Evolutionary conservation across 2,329 filamentous ascomycete species (phyloP), one percentile per base, ranked within the genome.

Genomic region (Aspergillus ustus): DNA sequence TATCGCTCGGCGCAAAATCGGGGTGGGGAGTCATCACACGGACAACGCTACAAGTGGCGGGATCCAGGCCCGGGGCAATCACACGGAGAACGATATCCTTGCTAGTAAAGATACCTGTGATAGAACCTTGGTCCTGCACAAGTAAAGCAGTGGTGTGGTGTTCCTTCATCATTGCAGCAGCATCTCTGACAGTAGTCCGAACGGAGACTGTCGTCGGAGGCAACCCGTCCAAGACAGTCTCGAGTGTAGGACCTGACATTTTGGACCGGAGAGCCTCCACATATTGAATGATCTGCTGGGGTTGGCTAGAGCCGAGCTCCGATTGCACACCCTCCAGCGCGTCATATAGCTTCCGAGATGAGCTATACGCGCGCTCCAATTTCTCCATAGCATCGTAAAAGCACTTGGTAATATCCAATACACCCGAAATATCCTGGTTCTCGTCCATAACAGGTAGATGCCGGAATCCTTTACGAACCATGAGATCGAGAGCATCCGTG

Each of bases 361-460:
- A 98, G 67, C 92, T 93, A 78, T 99, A 99, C 54, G 95, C 95
- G 55, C 95, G 90, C 83, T 99, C 95, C 63, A 99, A 83, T 83
- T 99, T 99, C 83, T 99, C 95, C 95, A 99, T 99, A 48, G 95
- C 95, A 80, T 99, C 95, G 80, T 99, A 99, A 80, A 99, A 99
- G 81, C 95, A 99, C 81, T 98, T 99, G 60, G 95, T 99, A 71
- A 99, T 99, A 78, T 99, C 95, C 58, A 99, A 83, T 68, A 99
- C 93, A 82, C 95, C 95, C 7, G 93, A 96, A 65, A 99, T 99
- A 74, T 99, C 94, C 80, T 99, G 95, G 78, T 99, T 98, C 83
- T 99, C 95, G 79, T 99, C 95, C 95, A 99, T 99, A 67, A 99
- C 95, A 3, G 95, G 95, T 74, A 99, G 80, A 82, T 99, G 95